Percentiles rank a stretch among this genome's conserved stretches.
phyloP scores from a whole-genome alignment of 805 yeast genomes.

The Candida palmyrensis region DNA sequence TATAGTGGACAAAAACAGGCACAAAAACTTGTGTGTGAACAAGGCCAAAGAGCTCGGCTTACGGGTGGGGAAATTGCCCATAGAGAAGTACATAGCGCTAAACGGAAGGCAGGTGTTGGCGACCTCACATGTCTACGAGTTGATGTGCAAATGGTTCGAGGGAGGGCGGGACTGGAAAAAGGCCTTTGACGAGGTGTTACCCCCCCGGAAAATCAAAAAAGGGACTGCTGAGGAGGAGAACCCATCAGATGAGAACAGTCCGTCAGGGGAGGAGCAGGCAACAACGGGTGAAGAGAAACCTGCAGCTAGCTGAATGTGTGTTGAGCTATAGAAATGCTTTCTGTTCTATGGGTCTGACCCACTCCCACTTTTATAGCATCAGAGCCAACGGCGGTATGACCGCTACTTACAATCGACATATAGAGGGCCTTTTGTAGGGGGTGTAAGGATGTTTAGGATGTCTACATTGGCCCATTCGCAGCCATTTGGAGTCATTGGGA shows the following conservation, averaged over 20 bases:
- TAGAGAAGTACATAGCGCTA: conserved; percentile 74
- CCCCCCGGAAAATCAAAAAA: conserved; percentile 58
- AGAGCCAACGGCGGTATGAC: no score
- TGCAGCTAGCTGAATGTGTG: no score
- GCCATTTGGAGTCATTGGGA: no score
- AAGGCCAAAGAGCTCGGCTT: conserved; percentile 76
- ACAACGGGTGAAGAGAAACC: conserved; percentile 1
- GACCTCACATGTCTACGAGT: conserved; percentile 91
- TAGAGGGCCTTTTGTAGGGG: no score
- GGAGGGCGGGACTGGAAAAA: conserved; percentile 66
- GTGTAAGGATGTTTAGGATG: no score
- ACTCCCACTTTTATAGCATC: no score
- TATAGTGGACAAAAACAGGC: conserved; percentile 91
- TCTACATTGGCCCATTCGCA: no score
- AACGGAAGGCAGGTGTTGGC: conserved; percentile 88
- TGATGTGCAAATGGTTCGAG: conserved; percentile 78
- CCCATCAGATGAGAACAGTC: conserved; percentile 2
- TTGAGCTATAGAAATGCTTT: no score
- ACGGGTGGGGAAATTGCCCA: conserved; percentile 74
- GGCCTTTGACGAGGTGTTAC: conserved; percentile 85
- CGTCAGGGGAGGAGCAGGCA: conserved; percentile 6
- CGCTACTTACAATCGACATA: no score
- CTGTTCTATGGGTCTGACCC: no score
- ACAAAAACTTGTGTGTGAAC: conserved; percentile 70
- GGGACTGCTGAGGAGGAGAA: conserved; percentile 7